Conservation (phyloP, 768 basidiomycete genomes). For the Russula virescens region DNA sequence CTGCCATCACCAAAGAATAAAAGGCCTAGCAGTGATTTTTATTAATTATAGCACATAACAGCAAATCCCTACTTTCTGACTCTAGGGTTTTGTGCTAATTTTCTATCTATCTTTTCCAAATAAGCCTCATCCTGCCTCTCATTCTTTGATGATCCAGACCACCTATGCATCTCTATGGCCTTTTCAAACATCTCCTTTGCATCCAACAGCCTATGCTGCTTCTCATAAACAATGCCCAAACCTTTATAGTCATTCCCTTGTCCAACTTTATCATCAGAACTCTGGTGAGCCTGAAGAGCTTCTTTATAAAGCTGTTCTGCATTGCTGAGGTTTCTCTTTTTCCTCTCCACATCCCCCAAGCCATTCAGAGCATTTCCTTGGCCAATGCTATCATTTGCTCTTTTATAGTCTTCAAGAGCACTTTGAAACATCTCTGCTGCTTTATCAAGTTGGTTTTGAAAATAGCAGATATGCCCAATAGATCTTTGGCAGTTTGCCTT, state of each 20-base stretch:
- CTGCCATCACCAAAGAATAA: too few species aligned
- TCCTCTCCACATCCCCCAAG: conserved; percentile 16
- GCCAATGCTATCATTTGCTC: conserved; percentile 9
- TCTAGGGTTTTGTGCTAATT: not conserved
- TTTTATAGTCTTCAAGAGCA: conserved; percentile 11
- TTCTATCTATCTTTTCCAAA: conserved; percentile 6
- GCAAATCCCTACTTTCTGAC: not conserved
- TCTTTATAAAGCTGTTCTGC: conserved; percentile 8
- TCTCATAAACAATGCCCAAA: conserved; percentile 13
- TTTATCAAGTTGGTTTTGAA: not conserved
- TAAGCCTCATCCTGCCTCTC: conserved; percentile 8
- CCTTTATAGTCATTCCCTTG: conserved; percentile 18
- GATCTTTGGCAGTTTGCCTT: conserved; percentile 16
- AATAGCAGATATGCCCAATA: conserved; percentile 5
- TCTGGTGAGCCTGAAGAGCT: conserved; percentile 9
- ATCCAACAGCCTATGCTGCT: not conserved
- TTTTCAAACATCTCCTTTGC: conserved; percentile 18
- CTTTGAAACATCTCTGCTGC: conserved; percentile 9
- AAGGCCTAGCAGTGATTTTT: too few species aligned
- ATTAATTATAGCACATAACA: too few species aligned
- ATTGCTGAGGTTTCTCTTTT: not conserved
- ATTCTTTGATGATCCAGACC: conserved; percentile 1
- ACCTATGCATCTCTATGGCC: conserved; percentile 15
- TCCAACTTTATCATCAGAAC: conserved; percentile 16
- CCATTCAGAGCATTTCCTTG: conserved; percentile 15